These are phyloP conservation scores for Litsea cubeba DNA, from an alignment of 164 flowering plant species.

Conservation along the genomic window DNA sequence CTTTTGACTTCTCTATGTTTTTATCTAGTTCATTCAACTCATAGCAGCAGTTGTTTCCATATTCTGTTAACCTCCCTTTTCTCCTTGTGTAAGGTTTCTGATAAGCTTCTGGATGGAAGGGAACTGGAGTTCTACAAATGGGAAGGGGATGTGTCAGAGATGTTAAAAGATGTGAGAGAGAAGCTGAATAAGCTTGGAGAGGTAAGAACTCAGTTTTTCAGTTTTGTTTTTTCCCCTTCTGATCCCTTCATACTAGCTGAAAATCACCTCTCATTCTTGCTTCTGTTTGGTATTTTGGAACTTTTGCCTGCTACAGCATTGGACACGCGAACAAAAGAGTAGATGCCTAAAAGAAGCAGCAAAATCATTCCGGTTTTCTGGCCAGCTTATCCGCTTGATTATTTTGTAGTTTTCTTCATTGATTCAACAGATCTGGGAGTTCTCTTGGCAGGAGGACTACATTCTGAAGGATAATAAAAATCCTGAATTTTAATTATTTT, in stretches of 20 bases:
- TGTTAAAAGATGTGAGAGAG: slow-evolving; percentile 60
- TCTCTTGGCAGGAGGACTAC: not conserved
- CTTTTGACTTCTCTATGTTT: not conserved
- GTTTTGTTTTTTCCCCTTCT: not conserved
- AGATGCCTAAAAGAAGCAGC: slow-evolving; percentile 80
- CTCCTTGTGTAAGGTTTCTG: slow-evolving; percentile 46
- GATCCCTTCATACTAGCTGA: no score
- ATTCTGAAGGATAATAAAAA: not conserved
- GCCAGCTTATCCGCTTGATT: slow-evolving; percentile 80
- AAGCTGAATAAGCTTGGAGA: slow-evolving; percentile 85
- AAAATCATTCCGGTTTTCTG: slow-evolving; percentile 65
- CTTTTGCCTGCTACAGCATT: slow-evolving; percentile 45
- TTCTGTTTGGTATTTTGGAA: not conserved
- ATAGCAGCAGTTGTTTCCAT: not conserved
- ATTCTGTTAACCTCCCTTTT: not conserved
- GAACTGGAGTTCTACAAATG: slow-evolving; percentile 75
- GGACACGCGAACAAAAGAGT: slow-evolving; percentile 78
- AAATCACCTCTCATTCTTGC: not conserved
- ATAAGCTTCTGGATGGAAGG: slow-evolving; percentile 57
- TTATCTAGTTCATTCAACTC: not conserved
- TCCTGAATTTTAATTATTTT: not conserved
- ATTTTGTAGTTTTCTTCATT: slow-evolving; percentile 30
- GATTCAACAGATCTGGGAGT: not conserved
- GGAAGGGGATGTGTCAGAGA: slow-evolving; percentile 61
- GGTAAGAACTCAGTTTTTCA: slow-evolving; percentile 33